These are phyloP conservation scores for Diutina pseudorugosa DNA, from an alignment of 1,139 yeast genomes.

Conservation along the genomic window DNA sequence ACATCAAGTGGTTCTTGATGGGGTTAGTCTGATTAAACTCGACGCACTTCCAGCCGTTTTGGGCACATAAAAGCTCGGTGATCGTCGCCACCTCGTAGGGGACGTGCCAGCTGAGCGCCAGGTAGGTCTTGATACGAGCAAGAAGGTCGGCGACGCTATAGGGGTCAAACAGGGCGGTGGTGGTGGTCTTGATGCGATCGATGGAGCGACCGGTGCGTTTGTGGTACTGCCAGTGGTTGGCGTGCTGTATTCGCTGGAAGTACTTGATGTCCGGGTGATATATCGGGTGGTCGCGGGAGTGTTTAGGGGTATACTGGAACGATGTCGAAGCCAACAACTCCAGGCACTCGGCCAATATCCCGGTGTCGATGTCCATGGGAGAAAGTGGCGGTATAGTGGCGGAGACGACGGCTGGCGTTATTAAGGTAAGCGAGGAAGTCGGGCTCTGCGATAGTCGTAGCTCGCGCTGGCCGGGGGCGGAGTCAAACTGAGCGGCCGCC, in stretches of 20 bases:
- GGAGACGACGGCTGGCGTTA: no score
- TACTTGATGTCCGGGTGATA: constrained; percentile 1
- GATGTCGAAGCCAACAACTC: background rate
- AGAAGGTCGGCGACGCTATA: background rate
- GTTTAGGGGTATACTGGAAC: background rate
- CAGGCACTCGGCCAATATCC: background rate
- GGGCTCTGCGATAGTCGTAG: background rate
- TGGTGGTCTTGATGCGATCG: background rate
- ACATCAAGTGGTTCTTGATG: background rate
- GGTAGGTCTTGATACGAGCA: background rate
- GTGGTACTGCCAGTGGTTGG: constrained; percentile 3
- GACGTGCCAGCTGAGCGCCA: background rate
- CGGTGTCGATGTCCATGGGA: background rate
- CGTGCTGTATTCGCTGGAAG: background rate
- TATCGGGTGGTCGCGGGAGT: background rate
- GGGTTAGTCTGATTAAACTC: background rate
- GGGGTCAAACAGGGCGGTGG: constrained; percentile 1
- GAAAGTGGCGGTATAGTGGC: no score
- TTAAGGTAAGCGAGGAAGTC: background rate
- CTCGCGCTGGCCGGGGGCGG: background rate
- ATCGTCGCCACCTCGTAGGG: background rate
- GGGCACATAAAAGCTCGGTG: background rate
- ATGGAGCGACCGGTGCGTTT: background rate
- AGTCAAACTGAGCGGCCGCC: background rate
- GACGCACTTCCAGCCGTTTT: background rate